Percentiles rank a stretch among this genome's conserved stretches.
Conservation (phyloP, 306 rosid genomes). For the Trifolium repens region DNA sequence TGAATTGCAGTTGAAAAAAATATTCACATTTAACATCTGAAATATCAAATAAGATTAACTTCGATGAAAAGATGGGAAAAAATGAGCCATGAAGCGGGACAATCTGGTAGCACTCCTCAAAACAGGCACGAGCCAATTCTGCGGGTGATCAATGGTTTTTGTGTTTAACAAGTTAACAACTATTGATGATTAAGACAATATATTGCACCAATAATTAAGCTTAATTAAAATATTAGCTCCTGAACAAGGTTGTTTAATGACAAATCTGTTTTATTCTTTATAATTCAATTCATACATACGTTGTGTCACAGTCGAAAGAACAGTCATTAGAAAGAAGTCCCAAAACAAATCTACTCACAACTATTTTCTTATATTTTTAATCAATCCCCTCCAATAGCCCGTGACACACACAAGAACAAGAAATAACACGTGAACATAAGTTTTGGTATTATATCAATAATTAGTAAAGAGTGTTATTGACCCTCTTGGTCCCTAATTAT, state of each 20-base stretch:
- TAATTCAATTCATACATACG: constrained; percentile 32
- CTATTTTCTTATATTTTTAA: background rate
- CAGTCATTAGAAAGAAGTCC: constrained; percentile 10
- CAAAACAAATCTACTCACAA: constrained; percentile 32
- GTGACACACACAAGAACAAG: constrained; percentile 45
- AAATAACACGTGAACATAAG: constrained; percentile 57
- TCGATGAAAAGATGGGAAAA: too few relatives aligned
- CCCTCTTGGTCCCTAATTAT: background rate
- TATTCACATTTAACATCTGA: too few relatives aligned
- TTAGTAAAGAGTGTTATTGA: background rate
- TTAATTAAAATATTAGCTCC: constrained; percentile 14
- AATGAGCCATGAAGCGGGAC: constrained; percentile 32
- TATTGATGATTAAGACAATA: constrained; percentile 35
- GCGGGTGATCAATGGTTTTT: background rate
- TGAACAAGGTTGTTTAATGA: constrained; percentile 28
- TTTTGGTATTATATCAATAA: background rate
- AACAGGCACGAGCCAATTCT: constrained; percentile 3
- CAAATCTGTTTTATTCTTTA: constrained; percentile 42
- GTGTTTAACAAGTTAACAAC: constrained; percentile 15
- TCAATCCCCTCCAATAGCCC: constrained; percentile 43
- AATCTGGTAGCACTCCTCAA: constrained; percentile 18
- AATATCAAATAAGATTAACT: too few relatives aligned
- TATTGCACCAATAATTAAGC: background rate
- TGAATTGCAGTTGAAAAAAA: too few relatives aligned
- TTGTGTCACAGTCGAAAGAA: constrained; percentile 15